A percentile compares a stretch with the other conserved stretches of the same genome.
Conservation (phyloP, 805 yeast species). For the Yarrowia keelungensis region DNA sequence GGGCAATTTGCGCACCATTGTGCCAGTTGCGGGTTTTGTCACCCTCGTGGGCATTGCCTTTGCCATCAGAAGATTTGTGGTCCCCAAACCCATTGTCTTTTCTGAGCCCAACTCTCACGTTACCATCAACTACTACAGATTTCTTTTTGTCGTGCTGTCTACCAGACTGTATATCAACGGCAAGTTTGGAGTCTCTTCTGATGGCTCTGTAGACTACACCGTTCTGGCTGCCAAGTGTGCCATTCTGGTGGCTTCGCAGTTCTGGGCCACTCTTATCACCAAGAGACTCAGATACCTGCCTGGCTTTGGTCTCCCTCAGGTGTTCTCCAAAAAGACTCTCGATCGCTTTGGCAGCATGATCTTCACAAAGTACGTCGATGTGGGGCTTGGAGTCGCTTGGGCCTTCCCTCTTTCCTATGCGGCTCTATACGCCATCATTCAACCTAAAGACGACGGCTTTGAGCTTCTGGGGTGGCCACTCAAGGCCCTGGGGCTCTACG, state of each 20-base stretch:
- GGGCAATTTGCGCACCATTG: constrained; percentile 5
- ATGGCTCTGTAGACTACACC: constrained; percentile 6
- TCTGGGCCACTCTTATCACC: constrained; percentile 9
- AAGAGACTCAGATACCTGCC: constrained; percentile 14
- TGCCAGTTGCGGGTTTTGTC: constrained; percentile 4
- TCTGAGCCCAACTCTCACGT: constrained; percentile 34
- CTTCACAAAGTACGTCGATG: constrained; percentile 19
- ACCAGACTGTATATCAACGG: constrained; percentile 6
- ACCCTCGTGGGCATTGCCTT: constrained; percentile 2
- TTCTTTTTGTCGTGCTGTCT: constrained; percentile 16
- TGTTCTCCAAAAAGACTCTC: constrained; percentile 10
- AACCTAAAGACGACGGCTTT: constrained; percentile 33
- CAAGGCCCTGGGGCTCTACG: constrained; percentile 13
- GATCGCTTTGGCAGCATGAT: constrained; percentile 30
- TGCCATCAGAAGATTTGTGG: constrained; percentile 1
- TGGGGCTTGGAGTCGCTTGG: constrained; percentile 23
- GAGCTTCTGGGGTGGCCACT: constrained; percentile 29
- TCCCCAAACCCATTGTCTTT: constrained; percentile 4
- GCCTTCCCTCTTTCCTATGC: constrained; percentile 9
- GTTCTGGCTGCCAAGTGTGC: not conserved
- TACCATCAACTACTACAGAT: constrained; percentile 9
- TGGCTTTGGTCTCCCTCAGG: constrained; percentile 30
- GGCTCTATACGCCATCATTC: constrained; percentile 20
- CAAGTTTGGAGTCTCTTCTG: not conserved
- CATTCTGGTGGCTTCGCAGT: constrained; percentile 7